Percentiles rank a stretch among this genome's conserved stretches.
phyloP scores from a whole-genome alignment of 345 rosid species.

The Populus tremula region DNA sequence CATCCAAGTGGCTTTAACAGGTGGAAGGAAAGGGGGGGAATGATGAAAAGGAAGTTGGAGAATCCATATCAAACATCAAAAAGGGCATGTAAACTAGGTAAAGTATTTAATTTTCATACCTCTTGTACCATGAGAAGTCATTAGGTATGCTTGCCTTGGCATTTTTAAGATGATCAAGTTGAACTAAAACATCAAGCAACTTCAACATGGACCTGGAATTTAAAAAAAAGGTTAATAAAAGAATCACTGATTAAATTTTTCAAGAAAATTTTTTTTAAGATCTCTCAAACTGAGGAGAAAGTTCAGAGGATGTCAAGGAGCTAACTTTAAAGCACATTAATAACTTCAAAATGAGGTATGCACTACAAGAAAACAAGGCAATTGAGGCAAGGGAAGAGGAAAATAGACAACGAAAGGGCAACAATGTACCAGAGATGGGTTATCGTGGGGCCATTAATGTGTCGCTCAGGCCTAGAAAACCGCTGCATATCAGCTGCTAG shows the following conservation, averaged over 20 bases:
- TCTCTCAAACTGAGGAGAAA: background rate
- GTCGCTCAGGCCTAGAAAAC: constrained; percentile 94
- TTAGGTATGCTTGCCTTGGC: constrained; percentile 99
- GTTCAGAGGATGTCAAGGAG: background rate
- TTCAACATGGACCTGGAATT: constrained; percentile 83
- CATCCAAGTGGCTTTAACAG: background rate
- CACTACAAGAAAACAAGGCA: background rate
- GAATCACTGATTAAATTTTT: background rate
- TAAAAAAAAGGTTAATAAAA: constrained; percentile 19
- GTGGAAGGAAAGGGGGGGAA: background rate
- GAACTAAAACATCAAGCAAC: constrained; percentile 92
- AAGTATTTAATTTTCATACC: constrained; percentile 38
- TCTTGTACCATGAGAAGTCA: constrained; percentile 99
- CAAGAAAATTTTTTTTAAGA: background rate
- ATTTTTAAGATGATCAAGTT: constrained; percentile 98
- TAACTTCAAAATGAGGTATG: constrained; percentile 3
- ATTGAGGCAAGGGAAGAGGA: background rate
- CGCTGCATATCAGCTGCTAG: constrained; percentile 99
- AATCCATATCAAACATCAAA: background rate
- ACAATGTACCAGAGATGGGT: constrained; percentile 80
- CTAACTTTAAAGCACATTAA: constrained; percentile 8
- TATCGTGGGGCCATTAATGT: constrained; percentile 93
- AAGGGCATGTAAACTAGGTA: background rate
- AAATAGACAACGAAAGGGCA: constrained; percentile 1
- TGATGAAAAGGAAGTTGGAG: background rate